These are phyloP conservation scores for Leersia perrieri DNA, from an alignment of 176 grass and related monocot genomes.

Conservation along the genomic window DNA sequence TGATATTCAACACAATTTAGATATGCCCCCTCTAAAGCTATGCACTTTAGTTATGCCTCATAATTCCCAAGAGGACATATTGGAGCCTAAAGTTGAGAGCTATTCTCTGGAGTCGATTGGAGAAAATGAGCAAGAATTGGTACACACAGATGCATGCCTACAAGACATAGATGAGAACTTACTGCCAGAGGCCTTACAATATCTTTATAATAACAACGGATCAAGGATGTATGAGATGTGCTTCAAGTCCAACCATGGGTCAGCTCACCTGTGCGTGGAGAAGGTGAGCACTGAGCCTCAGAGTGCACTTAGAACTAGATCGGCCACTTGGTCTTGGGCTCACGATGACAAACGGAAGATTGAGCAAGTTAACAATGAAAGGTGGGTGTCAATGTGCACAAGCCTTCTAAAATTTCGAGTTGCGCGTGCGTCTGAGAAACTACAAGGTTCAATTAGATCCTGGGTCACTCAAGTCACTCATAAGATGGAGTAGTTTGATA, in stretches of 20 bases:
- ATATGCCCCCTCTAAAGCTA: neutral
- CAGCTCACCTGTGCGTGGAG: conserved; percentile 18
- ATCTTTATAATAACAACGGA: neutral
- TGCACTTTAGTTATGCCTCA: neutral
- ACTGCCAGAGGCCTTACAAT: neutral
- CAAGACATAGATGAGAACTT: conserved; percentile 18
- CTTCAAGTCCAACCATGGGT: conserved; percentile 22
- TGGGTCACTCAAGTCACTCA: too few species aligned
- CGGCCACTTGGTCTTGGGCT: too few species aligned
- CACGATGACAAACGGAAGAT: too few species aligned
- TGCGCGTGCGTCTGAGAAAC: too few species aligned
- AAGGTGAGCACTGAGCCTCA: neutral
- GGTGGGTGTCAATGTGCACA: too few species aligned
- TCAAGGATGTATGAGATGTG: conserved; percentile 20
- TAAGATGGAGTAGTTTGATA: too few species aligned
- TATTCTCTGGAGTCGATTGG: conserved; percentile 28
- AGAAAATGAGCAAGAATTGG: neutral
- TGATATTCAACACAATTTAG: neutral
- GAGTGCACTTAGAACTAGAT: too few species aligned
- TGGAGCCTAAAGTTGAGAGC: neutral
- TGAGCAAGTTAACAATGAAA: too few species aligned
- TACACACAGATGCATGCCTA: neutral
- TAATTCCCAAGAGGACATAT: neutral
- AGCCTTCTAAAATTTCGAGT: too few species aligned
- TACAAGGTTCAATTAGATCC: too few species aligned